A percentile compares a stretch with the other conserved stretches of the same genome.
phyloP scores from a whole-genome alignment of 2,329 filamentous ascomycete genomes.

The Botrytis elliptica region DNA sequence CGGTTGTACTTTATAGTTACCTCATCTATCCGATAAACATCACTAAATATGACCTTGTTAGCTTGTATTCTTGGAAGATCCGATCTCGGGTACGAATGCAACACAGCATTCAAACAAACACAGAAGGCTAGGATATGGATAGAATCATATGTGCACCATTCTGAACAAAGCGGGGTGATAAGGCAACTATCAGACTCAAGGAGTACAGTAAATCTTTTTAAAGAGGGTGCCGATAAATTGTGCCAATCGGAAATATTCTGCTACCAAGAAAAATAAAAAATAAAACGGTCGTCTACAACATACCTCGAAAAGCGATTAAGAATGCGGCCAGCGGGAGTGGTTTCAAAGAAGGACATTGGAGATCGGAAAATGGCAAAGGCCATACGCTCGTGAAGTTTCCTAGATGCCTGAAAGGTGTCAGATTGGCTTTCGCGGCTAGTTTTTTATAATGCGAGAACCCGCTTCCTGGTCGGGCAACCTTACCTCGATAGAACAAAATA shows the following conservation, averaged over 20 bases:
- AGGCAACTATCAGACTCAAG: background rate
- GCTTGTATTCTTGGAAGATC: constrained; percentile 3
- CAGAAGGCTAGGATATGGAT: background rate
- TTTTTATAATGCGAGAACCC: constrained; percentile 25
- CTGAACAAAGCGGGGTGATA: background rate
- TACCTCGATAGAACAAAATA: constrained; percentile 98
- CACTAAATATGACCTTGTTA: constrained; percentile 39
- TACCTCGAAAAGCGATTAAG: constrained; percentile 93
- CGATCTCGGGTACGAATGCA: constrained; percentile 11
- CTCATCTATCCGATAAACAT: constrained; percentile 50
- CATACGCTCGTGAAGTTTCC: constrained; percentile 97
- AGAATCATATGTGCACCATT: constrained; percentile 20
- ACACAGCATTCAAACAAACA: constrained; percentile 1
- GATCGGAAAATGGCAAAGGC: constrained; percentile 95
- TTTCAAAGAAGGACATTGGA: constrained; percentile 99
- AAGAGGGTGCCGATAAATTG: background rate
- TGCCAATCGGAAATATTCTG: background rate
- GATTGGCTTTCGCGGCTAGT: constrained; percentile 30
- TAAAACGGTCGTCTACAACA: constrained; percentile 35
- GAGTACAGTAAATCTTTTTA: too few species aligned
- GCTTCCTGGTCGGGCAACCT: constrained; percentile 32
- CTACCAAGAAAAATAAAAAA: background rate
- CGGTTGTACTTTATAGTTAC: constrained; percentile 25
- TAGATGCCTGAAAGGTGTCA: constrained; percentile 63
- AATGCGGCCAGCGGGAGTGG: constrained; percentile 74